Evolutionary conservation across 2,329 filamentous ascomycete genomes (phyloP).

Genomic region (Talaromyces sp.): DNA sequence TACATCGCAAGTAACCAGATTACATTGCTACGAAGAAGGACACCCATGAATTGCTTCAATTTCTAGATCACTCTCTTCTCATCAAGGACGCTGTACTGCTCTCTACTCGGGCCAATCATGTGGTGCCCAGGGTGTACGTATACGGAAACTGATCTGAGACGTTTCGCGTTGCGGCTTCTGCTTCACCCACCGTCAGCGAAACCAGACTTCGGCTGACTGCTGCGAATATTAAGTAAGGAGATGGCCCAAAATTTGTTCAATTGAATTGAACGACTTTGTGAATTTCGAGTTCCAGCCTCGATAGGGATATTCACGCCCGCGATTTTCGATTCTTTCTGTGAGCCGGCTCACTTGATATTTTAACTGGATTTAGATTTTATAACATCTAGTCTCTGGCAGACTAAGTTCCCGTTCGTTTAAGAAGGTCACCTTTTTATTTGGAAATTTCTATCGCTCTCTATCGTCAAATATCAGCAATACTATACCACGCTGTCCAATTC

Average conservation of each 20-base stretch:
- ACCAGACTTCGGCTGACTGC: background rate
- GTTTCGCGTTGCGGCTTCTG: constrained; percentile 10
- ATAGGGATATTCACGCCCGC: background rate
- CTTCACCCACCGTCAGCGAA: constrained; percentile 10
- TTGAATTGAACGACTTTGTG: background rate
- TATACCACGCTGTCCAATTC: background rate
- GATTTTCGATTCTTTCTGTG: background rate
- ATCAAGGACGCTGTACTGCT: background rate
- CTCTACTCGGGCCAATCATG: background rate
- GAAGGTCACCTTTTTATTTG: no score
- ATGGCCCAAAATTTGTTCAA: background rate
- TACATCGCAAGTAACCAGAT: background rate
- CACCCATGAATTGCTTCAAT: no score
- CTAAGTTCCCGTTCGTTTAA: background rate
- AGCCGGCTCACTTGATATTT: background rate
- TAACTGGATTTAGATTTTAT: background rate
- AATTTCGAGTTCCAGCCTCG: background rate
- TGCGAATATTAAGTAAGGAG: background rate
- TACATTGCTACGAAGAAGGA: background rate
- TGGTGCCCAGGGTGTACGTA: background rate
- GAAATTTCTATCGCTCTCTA: background rate
- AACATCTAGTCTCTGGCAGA: background rate
- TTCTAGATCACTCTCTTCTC: background rate
- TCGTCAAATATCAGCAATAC: background rate
- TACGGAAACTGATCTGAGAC: constrained; percentile 10